Conservation (phyloP, 192 early-diverging fungal species). For the Backusella sp. region DNA sequence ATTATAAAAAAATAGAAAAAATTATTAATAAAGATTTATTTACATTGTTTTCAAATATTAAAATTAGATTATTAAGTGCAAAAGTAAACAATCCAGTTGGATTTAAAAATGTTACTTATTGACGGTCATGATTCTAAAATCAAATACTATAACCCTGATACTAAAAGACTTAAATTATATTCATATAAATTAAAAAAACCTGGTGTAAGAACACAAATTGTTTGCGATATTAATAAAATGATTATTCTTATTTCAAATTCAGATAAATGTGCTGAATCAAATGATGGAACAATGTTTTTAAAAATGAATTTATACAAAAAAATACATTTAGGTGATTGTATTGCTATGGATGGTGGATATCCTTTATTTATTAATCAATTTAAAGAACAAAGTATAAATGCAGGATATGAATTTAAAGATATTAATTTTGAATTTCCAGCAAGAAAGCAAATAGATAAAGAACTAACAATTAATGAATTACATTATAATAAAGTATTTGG, state of each 20-base stretch:
- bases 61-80: background rate
- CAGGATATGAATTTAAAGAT: background rate
- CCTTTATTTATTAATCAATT: background rate
- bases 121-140: slow-evolving; percentile 7
- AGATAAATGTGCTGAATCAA: background rate
- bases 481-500: background rate
- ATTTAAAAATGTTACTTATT: slow-evolving; percentile 2
- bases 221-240: background rate
- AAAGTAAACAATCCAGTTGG: background rate
- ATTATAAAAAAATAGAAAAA: slow-evolving; percentile 10
- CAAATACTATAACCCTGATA: background rate
- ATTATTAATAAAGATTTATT: background rate
- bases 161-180: background rate
- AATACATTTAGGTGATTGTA: background rate
- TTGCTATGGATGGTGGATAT: background rate
- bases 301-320: background rate
- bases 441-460: background rate
- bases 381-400: background rate
- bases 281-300: background rate
- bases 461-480: background rate
- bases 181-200: background rate
- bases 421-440: background rate
- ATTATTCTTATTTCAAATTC: background rate
- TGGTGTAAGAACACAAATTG: background rate
- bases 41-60: background rate